Evolutionary conservation across 2,329 filamentous ascomycete genomes (phyloP), one percentile per base, ranked within the genome.

Genomic region (Verticillium nubilum): DNA sequence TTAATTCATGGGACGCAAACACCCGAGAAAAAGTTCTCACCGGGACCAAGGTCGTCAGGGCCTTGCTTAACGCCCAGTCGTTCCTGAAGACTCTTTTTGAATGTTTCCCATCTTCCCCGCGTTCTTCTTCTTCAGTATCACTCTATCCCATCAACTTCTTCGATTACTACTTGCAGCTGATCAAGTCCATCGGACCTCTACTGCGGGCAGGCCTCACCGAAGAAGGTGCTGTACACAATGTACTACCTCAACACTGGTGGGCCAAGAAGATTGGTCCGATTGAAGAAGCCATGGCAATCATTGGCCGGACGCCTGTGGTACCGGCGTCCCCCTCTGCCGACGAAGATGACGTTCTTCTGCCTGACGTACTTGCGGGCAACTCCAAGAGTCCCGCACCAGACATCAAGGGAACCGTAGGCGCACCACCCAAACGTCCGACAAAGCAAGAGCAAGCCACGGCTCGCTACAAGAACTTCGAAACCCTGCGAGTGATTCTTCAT

Each of bases 201-300:
- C 83, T 97, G 64, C 85, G 90, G 50, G 88, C 88, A 57, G 90
- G 92, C 61, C 81, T 96, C n/a, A 88, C 88, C 73, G 94, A 99
- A 72, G 90, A 96, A 64, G 89, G 93, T 35, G 78, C 88, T 0
- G 78, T 97, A 52, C 84, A 89, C 64, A 87, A 85, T 56, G 80
- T 84, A 57, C 88, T 97, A 55, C 92, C 94, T 1, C 81, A 86
- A 37, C 79, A 86, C 60, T 90, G 88, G 87, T 77, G 59, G 61
- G 53, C 59, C 4, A 64, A 64, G 50, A 60, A 59, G 26, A 54
- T 58, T 7, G 55, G 61, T 25, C 57, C 61, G 15, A 59, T 57
- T 19, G 61, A 58, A 57, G 62, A 64, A 31, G 52, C 37, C 27
- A 55, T 61, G 56, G 57, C 57, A 55, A 47, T 57, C 54, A 5